phyloP scores from a whole-genome alignment of 306 rosid genomes.

The Arachis stenosperma region DNA sequence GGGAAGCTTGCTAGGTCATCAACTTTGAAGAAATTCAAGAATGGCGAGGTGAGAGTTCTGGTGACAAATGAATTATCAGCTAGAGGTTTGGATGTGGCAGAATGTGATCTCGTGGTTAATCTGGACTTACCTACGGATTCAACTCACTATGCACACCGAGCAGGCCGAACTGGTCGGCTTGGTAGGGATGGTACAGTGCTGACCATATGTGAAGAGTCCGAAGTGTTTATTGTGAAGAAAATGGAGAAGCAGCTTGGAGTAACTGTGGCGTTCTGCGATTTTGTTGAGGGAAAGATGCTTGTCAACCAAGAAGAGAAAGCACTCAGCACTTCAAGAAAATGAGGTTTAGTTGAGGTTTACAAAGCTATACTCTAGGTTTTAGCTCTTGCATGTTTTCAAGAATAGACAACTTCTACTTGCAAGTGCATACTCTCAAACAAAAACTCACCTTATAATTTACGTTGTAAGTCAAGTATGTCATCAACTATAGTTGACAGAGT shows the following conservation, averaged over 20 bases:
- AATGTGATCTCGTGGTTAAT: conserved; percentile 96
- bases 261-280: conserved; percentile 62
- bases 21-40: conserved; percentile 84
- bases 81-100: conserved; percentile 92
- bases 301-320: conserved; percentile 56
- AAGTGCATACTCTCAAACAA: conserved; percentile 11
- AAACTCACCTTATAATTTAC: conserved; percentile 13
- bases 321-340: conserved; percentile 33
- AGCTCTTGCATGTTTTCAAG: conserved; percentile 26
- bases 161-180: conserved; percentile 93
- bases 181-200: conserved; percentile 90
- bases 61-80: conserved; percentile 94
- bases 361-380: not conserved
- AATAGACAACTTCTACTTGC: not conserved
- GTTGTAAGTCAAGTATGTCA: conserved; percentile 21
- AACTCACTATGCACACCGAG: conserved; percentile 90
- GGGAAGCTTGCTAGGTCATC: conserved; percentile 93
- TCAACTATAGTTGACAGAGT: not conserved
- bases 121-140: conserved; percentile 89
- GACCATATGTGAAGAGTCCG: conserved; percentile 80
- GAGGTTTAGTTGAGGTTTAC: conserved; percentile 22
- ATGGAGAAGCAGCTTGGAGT: conserved; percentile 85
- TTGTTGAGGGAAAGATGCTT: conserved; percentile 71
- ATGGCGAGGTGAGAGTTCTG: conserved; percentile 79
- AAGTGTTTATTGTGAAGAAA: conserved; percentile 90